These are phyloP conservation scores for Aspergillaceae sp. DNA, from an alignment of 2,329 filamentous ascomycete species.

Conservation along the genomic window DNA sequence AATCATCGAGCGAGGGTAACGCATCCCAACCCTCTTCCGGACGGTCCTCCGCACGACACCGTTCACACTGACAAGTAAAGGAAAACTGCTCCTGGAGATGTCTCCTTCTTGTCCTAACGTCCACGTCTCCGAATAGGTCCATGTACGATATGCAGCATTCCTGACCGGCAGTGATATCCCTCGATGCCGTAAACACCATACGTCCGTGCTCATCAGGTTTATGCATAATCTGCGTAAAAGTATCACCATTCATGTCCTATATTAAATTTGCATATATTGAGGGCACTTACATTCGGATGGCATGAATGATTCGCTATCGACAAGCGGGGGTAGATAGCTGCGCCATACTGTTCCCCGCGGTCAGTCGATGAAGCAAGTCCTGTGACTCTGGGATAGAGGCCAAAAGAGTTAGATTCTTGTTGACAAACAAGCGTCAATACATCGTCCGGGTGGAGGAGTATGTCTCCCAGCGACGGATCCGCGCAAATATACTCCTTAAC, in stretches of 20 bases:
- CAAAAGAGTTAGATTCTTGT: constrained; percentile 15
- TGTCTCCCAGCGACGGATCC: constrained; percentile 7
- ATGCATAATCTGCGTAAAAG: constrained; percentile 16
- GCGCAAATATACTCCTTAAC: constrained; percentile 22
- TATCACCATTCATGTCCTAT: neutral
- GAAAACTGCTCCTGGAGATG: neutral
- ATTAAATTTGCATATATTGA: neutral
- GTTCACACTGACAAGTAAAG: neutral
- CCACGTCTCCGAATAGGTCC: constrained; percentile 10
- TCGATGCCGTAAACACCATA: constrained; percentile 23
- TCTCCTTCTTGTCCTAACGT: neutral
- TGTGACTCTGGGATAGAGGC: constrained; percentile 11
- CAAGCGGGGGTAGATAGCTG: constrained; percentile 12
- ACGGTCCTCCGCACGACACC: neutral
- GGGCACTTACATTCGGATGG: constrained; percentile 11
- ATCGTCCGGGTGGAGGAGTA: neutral
- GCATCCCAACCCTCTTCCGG: neutral
- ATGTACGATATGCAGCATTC: constrained; percentile 30
- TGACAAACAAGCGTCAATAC: constrained; percentile 11
- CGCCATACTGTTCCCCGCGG: constrained; percentile 12
- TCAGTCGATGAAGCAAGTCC: constrained; percentile 3
- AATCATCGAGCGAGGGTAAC: neutral
- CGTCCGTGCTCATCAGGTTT: constrained; percentile 21
- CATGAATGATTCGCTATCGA: constrained; percentile 16
- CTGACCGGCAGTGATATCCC: constrained; percentile 20